Percentiles rank a stretch among this genome's conserved stretches.
phyloP scores from a whole-genome alignment of 768 basidiomycete species.

The Cyclocybe aegerita region DNA sequence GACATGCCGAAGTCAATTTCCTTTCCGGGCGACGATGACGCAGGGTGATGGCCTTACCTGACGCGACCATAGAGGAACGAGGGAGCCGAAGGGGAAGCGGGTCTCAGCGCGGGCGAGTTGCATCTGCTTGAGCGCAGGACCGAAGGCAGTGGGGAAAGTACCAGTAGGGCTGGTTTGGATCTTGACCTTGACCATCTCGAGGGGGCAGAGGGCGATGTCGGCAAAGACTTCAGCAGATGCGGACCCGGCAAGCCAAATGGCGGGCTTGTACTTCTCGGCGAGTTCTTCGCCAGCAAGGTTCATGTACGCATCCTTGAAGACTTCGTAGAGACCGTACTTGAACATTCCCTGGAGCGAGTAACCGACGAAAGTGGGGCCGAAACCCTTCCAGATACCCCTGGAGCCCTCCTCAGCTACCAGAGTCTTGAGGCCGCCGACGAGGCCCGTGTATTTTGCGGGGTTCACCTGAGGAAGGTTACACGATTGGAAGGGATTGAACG shows the following conservation, averaged over 20 bases:
- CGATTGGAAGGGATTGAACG: background rate
- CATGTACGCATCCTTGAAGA: conserved; percentile 93
- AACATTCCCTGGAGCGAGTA: conserved; percentile 97
- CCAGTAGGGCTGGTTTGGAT: conserved; percentile 78
- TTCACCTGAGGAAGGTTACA: conserved; percentile 51
- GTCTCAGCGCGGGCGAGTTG: conserved; percentile 63
- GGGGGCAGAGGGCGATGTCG: conserved; percentile 92
- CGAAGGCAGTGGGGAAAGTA: conserved; percentile 77
- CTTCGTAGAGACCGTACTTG: conserved; percentile 97
- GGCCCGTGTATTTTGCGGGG: conserved; percentile 73
- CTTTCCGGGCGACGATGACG: background rate
- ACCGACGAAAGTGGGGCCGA: conserved; percentile 90
- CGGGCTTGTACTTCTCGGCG: conserved; percentile 77
- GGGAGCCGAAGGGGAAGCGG: conserved; percentile 82
- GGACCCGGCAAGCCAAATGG: conserved; percentile 92
- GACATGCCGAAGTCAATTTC: background rate
- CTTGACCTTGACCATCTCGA: conserved; percentile 93
- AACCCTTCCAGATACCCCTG: conserved; percentile 89
- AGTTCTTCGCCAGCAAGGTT: conserved; percentile 87
- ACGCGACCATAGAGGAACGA: conserved; percentile 86
- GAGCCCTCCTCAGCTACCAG: conserved; percentile 81
- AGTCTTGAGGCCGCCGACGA: conserved; percentile 55
- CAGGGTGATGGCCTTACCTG: conserved; percentile 47
- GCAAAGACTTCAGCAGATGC: conserved; percentile 96
- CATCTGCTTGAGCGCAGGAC: conserved; percentile 74